These are phyloP conservation scores for Dactylonectria macrodidyma DNA, from an alignment of 2,329 filamentous ascomycete genomes.

Conservation along the genomic window DNA sequence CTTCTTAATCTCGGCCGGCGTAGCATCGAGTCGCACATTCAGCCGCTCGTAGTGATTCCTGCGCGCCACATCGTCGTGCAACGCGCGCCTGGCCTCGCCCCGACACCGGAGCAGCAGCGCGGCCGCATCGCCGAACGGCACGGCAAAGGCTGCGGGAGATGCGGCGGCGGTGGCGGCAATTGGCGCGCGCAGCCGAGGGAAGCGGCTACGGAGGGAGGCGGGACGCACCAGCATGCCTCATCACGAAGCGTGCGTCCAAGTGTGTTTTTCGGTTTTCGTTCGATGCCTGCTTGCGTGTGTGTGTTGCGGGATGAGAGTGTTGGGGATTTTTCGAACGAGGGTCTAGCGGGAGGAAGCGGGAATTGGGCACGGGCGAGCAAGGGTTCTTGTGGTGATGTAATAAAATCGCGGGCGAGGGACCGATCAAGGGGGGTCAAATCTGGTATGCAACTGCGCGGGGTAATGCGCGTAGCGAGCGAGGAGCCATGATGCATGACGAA, in stretches of 20 bases:
- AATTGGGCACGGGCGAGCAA: conserved; percentile 18
- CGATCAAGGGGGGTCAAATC: background rate
- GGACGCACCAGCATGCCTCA: conserved; percentile 75
- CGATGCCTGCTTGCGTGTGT: background rate
- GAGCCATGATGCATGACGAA: background rate
- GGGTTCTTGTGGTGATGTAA: conserved; percentile 49
- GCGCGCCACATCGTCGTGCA: conserved; percentile 39
- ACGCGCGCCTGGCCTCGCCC: conserved; percentile 31
- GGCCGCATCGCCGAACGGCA: conserved; percentile 16
- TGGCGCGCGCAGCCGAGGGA: conserved; percentile 36
- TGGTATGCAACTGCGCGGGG: conserved; percentile 38
- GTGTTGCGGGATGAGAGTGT: background rate
- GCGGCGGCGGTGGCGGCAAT: conserved; percentile 41
- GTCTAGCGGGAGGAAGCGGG: conserved; percentile 9
- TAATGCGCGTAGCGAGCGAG: conserved; percentile 38
- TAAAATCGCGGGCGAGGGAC: conserved; percentile 31
- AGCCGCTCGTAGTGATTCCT: conserved; percentile 88
- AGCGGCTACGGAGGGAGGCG: conserved; percentile 44
- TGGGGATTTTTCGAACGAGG: background rate
- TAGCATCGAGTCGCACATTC: conserved; percentile 78
- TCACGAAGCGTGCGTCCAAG: conserved; percentile 54
- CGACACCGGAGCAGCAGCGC: conserved; percentile 41
- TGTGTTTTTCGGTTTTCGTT: too few species aligned
- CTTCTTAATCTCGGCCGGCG: conserved; percentile 88
- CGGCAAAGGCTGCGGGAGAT: too few species aligned